Base-by-base conservation (phyloP, 306 rosid species). In the Corylus americana region DNA sequence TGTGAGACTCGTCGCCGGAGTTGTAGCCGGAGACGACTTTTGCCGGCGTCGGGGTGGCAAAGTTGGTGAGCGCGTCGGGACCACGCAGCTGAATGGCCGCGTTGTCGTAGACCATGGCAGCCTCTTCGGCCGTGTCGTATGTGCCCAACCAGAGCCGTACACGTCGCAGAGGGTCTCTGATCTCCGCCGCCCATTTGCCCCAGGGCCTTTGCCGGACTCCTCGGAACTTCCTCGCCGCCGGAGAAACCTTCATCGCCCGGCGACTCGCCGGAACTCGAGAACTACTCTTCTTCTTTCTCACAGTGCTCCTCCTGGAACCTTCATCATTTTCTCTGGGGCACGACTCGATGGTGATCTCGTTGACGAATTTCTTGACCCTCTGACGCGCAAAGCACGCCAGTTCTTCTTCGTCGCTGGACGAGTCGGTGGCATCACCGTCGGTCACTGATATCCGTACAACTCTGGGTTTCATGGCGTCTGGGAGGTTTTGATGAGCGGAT, bases 161-260 rank as follows among this genome's bases (percentile, higher is more conserved):
- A 2, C 99, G 94, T 50, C 96, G 79, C 27, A 88, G 70, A 0
- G 99, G 99, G 79, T 95, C 99, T 74, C 99, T 87, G 73, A 95
- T 95, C 83, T 95, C 99, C 4, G 99, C 99, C 5, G 98, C 99
- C 99, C 99, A 95, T 91, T 95, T 95, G 1, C 99, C 99, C 99
- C 99, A 95, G 0, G 99, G 99, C 77, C 99, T 80, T 77, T 95
- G 99, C 13, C 99, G 88, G 57, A 95, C 99, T 27, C 99, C 99
- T 0, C 99, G 84, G 81, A 87, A 95, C 86, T 95, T 95, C 82
- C 83, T 88, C 11, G 80, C 93, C 3, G 79, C 45, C 3, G 53
- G 72, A 1, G 80, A 1, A 0, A 83, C 61, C 72, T 79, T 89
- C 79, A 69, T 13, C 25, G 14, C 58, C 66, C 50, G 77, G 42